Evolutionary conservation across 495 filamentous ascomycete species (phyloP), one percentile per base, ranked within the genome.

Genomic region (Trichoderma erinaceum): DNA sequence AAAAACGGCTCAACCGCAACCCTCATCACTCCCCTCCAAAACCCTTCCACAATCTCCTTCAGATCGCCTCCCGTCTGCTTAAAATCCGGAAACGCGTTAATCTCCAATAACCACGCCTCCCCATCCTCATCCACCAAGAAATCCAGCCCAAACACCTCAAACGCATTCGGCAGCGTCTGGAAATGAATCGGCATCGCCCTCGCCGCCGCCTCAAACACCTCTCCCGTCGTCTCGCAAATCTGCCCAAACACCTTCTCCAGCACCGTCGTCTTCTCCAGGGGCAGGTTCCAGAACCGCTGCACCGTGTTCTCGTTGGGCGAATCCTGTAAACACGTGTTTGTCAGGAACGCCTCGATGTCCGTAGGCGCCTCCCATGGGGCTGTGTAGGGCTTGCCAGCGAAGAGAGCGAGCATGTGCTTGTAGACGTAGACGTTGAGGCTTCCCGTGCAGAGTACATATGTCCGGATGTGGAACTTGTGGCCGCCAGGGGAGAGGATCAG

Each of bases 51-150:
- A 66, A 97, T 76, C 6, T 79, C 84, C 72, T 80, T 87, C 68
- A 92, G 75, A 64, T 88, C 85, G 13, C 85, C 87, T 3, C 95
- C 94, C 15, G 92, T 97, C 85, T 97, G 94, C 73, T 77, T 86
- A 73, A 97, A 97, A 78, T 99, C 95, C 61, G 95, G 95, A 76
- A 93, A 99, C 0, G 94, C 90, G 78, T 99, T 99, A n/a, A 96
- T 84, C 81, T 99, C 95, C 65, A 99, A 76, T 73, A 98, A 77
- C 83, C 85, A 97, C 25, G 87, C 85, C 4, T 68, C 82, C 0
- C 87, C 87, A 4, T 69, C 63, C 6, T 76, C 83, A 75, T 93
- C 91, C 15, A 97, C 88, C 69, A 99, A 71, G 74, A 96, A 99
- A 74, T 99, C 95, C 29, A 98, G 72, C 1, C 95, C 95, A 73